Evolutionary conservation across 192 early-diverging fungal genomes (phyloP).

Genomic region (Glomus cerebriforme): DNA sequence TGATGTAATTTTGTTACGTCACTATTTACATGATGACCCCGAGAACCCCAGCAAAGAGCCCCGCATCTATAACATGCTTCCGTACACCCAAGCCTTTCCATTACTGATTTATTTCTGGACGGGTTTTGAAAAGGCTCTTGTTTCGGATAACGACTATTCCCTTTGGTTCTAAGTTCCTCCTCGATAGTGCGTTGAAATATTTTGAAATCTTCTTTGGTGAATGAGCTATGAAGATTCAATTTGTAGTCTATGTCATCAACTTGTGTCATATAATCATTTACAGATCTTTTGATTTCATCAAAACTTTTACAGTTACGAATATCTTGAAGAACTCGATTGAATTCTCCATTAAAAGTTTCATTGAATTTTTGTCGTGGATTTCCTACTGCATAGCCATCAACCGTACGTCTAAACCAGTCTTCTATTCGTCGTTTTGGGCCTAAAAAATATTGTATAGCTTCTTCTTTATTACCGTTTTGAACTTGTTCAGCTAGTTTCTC

Average conservation of each 20-base stretch:
- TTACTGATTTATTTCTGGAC: constrained; percentile 19
- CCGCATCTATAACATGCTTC: constrained; percentile 29
- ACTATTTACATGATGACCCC: constrained; percentile 2
- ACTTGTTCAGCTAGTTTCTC: constrained; percentile 14
- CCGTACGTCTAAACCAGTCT: not conserved
- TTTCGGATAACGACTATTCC: not conserved
- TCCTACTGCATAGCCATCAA: not conserved
- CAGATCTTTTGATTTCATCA: constrained; percentile 19
- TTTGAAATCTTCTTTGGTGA: not conserved
- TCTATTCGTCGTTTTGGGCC: not conserved
- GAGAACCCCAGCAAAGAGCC: constrained; percentile 30
- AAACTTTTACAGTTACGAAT: constrained; percentile 19
- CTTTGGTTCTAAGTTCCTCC: constrained; percentile 8
- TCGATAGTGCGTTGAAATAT: not conserved
- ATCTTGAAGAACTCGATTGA: not conserved
- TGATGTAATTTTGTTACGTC: constrained; percentile 31
- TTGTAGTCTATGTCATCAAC: constrained; percentile 19
- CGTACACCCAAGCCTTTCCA: constrained; percentile 30
- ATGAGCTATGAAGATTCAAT: not conserved
- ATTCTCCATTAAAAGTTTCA: constrained; percentile 20
- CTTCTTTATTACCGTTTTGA: not conserved
- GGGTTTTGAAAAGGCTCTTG: constrained; percentile 2
- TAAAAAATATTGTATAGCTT: constrained; percentile 1
- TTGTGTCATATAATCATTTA: constrained; percentile 25
- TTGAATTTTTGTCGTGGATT: not conserved